Evolutionary conservation across 1,284 basidiomycete species (phyloP).

Genomic region (Hypsizygus ulmarius): DNA sequence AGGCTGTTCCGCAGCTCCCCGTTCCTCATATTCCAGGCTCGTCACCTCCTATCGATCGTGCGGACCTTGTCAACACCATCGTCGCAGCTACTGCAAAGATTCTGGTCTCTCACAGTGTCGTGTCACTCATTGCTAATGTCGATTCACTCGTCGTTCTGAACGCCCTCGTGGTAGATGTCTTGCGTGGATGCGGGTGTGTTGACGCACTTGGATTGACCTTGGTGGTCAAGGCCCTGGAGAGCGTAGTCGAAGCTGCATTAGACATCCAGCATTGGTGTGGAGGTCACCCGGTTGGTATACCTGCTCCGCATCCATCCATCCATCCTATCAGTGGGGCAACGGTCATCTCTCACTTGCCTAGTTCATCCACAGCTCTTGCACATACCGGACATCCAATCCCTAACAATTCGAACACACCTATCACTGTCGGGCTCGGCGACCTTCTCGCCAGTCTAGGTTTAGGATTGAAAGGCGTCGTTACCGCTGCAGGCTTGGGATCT

Average conservation of each 20-base stretch:
- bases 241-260: slow-evolving; percentile 11
- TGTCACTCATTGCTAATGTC: slow-evolving; percentile 9
- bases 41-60: slow-evolving; percentile 7
- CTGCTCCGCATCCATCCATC: slow-evolving; percentile 2
- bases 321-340: not conserved
- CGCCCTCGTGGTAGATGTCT: slow-evolving; percentile 5
- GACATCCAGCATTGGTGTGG: slow-evolving; percentile 14
- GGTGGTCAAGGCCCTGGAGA: slow-evolving; percentile 9
- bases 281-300: slow-evolving; percentile 8
- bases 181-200: slow-evolving; percentile 12
- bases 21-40: not conserved
- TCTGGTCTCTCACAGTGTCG: slow-evolving; percentile 14
- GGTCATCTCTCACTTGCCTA: not conserved
- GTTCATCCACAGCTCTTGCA: not conserved
- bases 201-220: slow-evolving; percentile 8
- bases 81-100: slow-evolving; percentile 9
- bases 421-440: slow-evolving; percentile 13
- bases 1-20: not conserved
- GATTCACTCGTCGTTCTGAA: slow-evolving; percentile 13
- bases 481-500: slow-evolving; percentile 7
- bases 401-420: slow-evolving; percentile 6
- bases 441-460: slow-evolving; percentile 8
- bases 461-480: slow-evolving; percentile 4
- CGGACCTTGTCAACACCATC: slow-evolving; percentile 9
- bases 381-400: not conserved